Percentiles rank a stretch among this genome's conserved stretches.
phyloP scores from a whole-genome alignment of 1,284 basidiomycete genomes.

The Ganoderma resinaceum region DNA sequence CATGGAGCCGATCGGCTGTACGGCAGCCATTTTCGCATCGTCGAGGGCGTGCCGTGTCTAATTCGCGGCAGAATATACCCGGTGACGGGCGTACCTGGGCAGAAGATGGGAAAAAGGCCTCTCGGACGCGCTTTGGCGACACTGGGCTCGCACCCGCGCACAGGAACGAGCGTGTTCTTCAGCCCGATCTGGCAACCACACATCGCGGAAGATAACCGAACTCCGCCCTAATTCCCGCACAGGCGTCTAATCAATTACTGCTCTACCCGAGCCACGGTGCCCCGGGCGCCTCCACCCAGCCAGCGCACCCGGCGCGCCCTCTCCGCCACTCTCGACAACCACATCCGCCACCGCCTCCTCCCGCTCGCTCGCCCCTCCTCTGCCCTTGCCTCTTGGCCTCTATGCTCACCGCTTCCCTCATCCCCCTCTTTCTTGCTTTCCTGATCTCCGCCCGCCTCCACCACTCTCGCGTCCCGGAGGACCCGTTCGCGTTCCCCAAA shows the following conservation, averaged over 20 bases:
- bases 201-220: conserved; percentile 30
- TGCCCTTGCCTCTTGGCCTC: conserved; percentile 11
- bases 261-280: conserved; percentile 1
- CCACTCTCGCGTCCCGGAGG: conserved; percentile 75
- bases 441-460: conserved; percentile 54
- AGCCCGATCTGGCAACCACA: conserved; percentile 12
- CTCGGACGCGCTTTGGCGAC: background rate
- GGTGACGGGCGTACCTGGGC: conserved; percentile 24
- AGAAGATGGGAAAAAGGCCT: background rate
- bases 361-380: background rate
- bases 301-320: background rate
- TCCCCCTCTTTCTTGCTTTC: conserved; percentile 31
- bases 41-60: conserved; percentile 8
- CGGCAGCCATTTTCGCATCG: conserved; percentile 17
- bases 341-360: background rate
- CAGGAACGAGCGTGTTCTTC: conserved; percentile 18
- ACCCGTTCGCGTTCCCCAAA: conserved; percentile 86
- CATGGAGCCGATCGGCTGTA: conserved; percentile 25
- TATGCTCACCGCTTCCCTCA: conserved; percentile 27
- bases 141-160: background rate
- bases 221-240: conserved; percentile 31
- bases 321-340: background rate
- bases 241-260: conserved; percentile 30
- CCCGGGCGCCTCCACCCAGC: conserved; percentile 17
- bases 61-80: conserved; percentile 12